phyloP scores from a whole-genome alignment of 2,329 filamentous ascomycete species.

The Dactylella cylindrospora region DNA sequence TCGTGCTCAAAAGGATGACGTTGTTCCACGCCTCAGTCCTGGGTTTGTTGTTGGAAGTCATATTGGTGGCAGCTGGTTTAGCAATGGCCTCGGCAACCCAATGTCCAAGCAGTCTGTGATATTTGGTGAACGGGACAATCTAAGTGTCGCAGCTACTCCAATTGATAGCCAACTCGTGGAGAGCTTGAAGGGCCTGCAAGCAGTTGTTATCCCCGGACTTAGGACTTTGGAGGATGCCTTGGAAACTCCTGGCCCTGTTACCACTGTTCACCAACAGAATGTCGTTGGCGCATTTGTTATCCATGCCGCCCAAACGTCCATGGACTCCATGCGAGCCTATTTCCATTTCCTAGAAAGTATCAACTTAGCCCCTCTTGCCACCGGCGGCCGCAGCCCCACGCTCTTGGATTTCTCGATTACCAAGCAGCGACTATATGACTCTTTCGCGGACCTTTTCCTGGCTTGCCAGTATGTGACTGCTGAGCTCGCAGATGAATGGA shows the following conservation, averaged over 20 bases:
- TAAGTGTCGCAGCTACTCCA: constrained; percentile 68
- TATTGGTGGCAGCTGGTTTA: constrained; percentile 81
- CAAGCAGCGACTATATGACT: constrained; percentile 92
- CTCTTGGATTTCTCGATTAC: constrained; percentile 82
- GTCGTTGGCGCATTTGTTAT: constrained; percentile 81
- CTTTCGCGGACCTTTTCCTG: constrained; percentile 82
- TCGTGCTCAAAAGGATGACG: constrained; percentile 85
- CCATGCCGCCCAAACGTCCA: constrained; percentile 71
- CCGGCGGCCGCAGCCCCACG: constrained; percentile 78
- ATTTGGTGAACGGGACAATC: constrained; percentile 75
- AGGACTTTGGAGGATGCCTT: constrained; percentile 85
- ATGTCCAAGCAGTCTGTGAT: constrained; percentile 80
- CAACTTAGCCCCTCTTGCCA: constrained; percentile 76
- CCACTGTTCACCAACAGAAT: constrained; percentile 76
- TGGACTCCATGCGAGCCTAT: constrained; percentile 89
- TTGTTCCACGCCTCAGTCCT: constrained; percentile 87
- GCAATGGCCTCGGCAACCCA: constrained; percentile 65
- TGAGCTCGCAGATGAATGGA: constrained; percentile 92
- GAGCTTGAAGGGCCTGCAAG: constrained; percentile 79
- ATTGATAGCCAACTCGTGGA: constrained; percentile 78
- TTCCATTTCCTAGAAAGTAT: constrained; percentile 87
- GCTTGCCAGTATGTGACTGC: constrained; percentile 89
- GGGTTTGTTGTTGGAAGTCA: constrained; percentile 87
- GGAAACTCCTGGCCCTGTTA: constrained; percentile 73
- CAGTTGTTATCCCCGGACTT: constrained; percentile 80